These are phyloP conservation scores for Chaetoscypha palmicola DNA, from an alignment of 2,329 filamentous ascomycete species.

Conservation along the genomic window DNA sequence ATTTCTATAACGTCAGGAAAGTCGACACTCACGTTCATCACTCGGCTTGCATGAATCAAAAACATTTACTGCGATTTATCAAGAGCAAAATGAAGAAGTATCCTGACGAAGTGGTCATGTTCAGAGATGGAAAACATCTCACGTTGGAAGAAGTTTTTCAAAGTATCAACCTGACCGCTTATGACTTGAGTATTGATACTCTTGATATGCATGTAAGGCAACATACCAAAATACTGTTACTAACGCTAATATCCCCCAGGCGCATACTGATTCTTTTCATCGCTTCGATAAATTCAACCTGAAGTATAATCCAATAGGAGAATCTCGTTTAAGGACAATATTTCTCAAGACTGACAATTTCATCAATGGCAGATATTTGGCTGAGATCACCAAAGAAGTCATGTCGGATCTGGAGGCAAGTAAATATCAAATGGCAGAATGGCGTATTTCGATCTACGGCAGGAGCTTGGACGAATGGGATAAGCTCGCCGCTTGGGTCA, in stretches of 20 bases:
- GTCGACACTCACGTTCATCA: slow-evolving; percentile 99
- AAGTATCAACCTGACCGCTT: slow-evolving; percentile 94
- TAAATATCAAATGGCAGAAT: slow-evolving; percentile 99
- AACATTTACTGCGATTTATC: slow-evolving; percentile 95
- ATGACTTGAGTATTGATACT: slow-evolving; percentile 96
- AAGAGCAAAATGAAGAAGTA: slow-evolving; percentile 99
- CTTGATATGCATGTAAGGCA: slow-evolving; percentile 87
- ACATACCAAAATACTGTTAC: slow-evolving; percentile 4
- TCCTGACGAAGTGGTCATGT: slow-evolving; percentile 87
- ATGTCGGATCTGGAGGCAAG: slow-evolving; percentile 95
- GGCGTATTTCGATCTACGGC: slow-evolving; percentile 97
- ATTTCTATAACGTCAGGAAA: slow-evolving; percentile 98
- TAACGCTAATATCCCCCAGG: slow-evolving; percentile 39
- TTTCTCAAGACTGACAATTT: slow-evolving; percentile 98
- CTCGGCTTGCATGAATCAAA: slow-evolving; percentile 99
- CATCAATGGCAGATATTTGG: slow-evolving; percentile 89
- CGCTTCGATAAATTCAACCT: slow-evolving; percentile 99
- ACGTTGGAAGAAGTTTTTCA: slow-evolving; percentile 92
- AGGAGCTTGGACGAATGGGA: slow-evolving; percentile 93
- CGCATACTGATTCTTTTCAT: slow-evolving; percentile 96
- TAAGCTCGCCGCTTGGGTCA: slow-evolving; percentile 92
- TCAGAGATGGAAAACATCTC: slow-evolving; percentile 83
- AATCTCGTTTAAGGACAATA: slow-evolving; percentile 92
- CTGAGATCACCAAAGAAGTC: slow-evolving; percentile 96
- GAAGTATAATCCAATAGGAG: slow-evolving; percentile 96